Evolutionary conservation across 2,329 filamentous ascomycete genomes (phyloP).

Genomic region (Cladosporium sp.): DNA sequence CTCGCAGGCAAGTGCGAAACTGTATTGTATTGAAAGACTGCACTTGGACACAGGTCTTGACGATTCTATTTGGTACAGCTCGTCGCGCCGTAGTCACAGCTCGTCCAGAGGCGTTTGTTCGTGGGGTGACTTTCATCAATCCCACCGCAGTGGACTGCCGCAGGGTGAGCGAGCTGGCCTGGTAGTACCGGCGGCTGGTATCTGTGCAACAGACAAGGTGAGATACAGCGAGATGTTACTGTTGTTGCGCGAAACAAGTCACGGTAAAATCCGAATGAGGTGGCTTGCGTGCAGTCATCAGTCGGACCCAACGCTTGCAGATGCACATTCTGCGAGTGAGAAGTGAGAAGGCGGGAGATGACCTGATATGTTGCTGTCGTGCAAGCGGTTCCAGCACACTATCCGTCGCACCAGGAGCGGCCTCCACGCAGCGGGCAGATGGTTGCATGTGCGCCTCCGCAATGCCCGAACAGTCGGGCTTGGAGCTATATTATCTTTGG

Average conservation of each 20-base stretch:
- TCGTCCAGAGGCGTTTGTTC: neutral
- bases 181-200: conserved; percentile 15
- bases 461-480: neutral
- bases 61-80: neutral
- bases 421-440: neutral
- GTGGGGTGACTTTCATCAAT: neutral
- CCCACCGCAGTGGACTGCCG: neutral
- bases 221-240: neutral
- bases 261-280: neutral
- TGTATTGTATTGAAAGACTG: neutral
- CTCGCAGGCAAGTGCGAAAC: neutral
- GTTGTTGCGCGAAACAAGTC: neutral
- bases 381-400: neutral
- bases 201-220: conserved; percentile 3
- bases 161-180: neutral
- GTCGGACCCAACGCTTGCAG: neutral
- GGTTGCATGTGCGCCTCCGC: neutral
- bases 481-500: neutral
- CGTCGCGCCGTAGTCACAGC: no score
- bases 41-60: neutral
- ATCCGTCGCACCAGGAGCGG: neutral
- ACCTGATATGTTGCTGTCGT: neutral
- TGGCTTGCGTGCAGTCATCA: neutral
- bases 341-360: neutral
- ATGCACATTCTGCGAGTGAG: neutral